Evolutionary conservation across 2,329 filamentous ascomycete genomes (phyloP).

Genomic region (Fusarium tuaranense): DNA sequence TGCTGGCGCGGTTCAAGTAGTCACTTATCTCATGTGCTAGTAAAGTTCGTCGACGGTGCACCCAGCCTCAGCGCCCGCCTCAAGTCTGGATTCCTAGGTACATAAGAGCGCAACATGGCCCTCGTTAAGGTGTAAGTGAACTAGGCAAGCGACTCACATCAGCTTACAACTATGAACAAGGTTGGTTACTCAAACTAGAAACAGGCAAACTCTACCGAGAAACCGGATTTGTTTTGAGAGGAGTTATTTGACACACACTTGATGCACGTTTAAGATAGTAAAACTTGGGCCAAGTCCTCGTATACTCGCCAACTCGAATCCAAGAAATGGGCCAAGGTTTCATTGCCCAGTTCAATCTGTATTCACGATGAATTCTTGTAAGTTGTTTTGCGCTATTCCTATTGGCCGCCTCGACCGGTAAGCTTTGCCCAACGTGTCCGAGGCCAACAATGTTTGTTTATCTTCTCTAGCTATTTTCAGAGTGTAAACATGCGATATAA

Average conservation of each 20-base stretch:
- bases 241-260: background rate
- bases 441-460: background rate
- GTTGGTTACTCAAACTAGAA: background rate
- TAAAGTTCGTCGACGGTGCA: too few relatives aligned
- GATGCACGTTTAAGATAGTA: background rate
- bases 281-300: background rate
- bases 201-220: background rate
- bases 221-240: background rate
- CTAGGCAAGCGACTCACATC: background rate
- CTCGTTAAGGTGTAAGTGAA: background rate
- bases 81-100: background rate
- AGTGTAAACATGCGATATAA: background rate
- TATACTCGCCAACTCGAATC: background rate
- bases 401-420: background rate
- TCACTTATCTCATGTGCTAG: too few relatives aligned
- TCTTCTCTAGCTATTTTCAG: background rate
- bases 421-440: background rate
- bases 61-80: too few relatives aligned
- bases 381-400: background rate
- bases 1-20: too few relatives aligned
- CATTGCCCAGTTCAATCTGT: background rate
- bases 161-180: background rate
- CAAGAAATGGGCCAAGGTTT: background rate
- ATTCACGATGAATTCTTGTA: background rate
- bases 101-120: background rate